Conservation (phyloP, 371 early-diverging fungal species). For the Mucor lusitanicus region DNA sequence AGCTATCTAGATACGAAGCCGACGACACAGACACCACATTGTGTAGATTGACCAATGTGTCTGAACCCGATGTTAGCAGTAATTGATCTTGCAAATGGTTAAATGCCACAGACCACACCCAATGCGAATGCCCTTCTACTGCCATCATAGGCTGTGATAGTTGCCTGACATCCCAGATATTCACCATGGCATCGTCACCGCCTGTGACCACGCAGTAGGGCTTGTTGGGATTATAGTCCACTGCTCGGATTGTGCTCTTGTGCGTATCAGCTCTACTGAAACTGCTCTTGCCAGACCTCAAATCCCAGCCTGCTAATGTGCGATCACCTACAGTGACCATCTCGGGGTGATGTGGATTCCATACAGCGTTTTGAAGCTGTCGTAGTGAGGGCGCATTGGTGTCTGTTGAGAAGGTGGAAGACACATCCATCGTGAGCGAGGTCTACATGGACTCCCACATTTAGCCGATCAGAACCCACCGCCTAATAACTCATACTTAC, state of each 20-base stretch:
- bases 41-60: constrained; percentile 84
- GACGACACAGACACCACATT: constrained; percentile 84
- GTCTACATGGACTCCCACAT: too few species aligned
- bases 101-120: constrained; percentile 85
- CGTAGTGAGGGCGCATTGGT: constrained; percentile 4
- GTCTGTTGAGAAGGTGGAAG: constrained; percentile 9
- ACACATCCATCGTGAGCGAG: constrained; percentile 18
- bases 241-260: constrained; percentile 61
- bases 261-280: constrained; percentile 64
- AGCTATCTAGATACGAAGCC: constrained; percentile 55
- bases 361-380: constrained; percentile 56
- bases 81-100: constrained; percentile 91
- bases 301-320: constrained; percentile 73
- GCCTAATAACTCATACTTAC: neutral
- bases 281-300: constrained; percentile 50
- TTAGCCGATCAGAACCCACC: neutral
- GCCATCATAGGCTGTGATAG: constrained; percentile 55
- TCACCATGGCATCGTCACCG: constrained; percentile 82
- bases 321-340: constrained; percentile 61
- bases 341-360: constrained; percentile 73
- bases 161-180: constrained; percentile 84
- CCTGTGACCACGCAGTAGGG: constrained; percentile 81
- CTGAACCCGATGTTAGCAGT: constrained; percentile 80
- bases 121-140: constrained; percentile 82
- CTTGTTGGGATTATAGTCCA: constrained; percentile 87